Percentiles rank a stretch among this genome's conserved stretches.
phyloP scores from a whole-genome alignment of 169 alveolate species.

The Cryptosporidium muris region DNA sequence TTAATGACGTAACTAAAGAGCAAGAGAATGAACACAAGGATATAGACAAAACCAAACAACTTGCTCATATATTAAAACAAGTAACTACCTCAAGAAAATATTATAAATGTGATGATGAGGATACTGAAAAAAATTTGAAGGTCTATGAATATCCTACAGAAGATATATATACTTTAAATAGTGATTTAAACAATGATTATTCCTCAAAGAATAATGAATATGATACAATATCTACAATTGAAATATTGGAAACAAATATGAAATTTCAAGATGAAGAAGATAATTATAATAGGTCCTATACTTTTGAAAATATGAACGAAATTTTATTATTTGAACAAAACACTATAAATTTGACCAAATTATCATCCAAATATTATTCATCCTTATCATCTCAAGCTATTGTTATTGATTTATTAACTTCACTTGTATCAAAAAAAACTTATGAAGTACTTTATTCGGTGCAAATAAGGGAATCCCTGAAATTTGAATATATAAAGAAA shows the following conservation, averaged over 20 bases:
- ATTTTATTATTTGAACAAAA: neutral
- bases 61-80: too few species aligned
- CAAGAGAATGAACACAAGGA: neutral
- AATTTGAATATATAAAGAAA: neutral
- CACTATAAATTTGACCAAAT: too few species aligned
- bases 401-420: conserved; percentile 32
- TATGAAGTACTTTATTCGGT: neutral
- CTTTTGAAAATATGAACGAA: conserved; percentile 13
- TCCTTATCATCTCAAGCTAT: conserved; percentile 56
- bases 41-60: neutral
- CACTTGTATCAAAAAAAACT: conserved; percentile 45
- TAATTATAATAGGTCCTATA: neutral
- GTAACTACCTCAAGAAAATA: neutral
- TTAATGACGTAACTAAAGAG: neutral
- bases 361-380: conserved; percentile 19
- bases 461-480: neutral
- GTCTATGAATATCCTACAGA: neutral
- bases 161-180: neutral
- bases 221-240: conserved; percentile 1
- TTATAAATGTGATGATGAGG: neutral
- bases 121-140: neutral
- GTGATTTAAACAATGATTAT: neutral
- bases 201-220: neutral
- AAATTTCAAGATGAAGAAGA: neutral
- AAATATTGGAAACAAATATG: conserved; percentile 1